Evolutionary conservation across 2,329 filamentous ascomycete species (phyloP).

Genomic region (Fusarium heterosporum): DNA sequence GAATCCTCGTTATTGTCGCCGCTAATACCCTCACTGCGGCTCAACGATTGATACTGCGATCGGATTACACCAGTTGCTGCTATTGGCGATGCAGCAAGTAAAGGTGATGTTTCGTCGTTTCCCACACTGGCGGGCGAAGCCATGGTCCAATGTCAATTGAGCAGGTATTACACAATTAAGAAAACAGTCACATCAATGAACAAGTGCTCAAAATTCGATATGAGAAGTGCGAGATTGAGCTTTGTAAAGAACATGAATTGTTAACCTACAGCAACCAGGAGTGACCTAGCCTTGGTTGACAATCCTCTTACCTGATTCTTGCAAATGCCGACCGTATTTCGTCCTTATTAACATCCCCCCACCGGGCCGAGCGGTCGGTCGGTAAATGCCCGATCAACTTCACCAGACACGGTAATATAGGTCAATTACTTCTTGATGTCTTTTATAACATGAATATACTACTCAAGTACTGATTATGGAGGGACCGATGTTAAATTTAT

Average conservation of each 20-base stretch:
- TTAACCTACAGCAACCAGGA: not conserved
- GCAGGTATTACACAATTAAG: not conserved
- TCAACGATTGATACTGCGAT: conserved; percentile 2
- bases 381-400: conserved; percentile 25
- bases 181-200: not conserved
- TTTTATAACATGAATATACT: no score
- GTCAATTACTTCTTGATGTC: not conserved
- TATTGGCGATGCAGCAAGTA: conserved; percentile 16
- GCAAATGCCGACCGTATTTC: conserved; percentile 9
- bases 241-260: not conserved
- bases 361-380: conserved; percentile 17
- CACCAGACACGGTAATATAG: not conserved
- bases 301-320: conserved; percentile 18
- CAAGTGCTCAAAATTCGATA: not conserved
- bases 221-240: not conserved
- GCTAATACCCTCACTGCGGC: not conserved
- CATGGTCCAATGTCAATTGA: conserved; percentile 18
- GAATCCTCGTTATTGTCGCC: not conserved
- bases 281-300: not conserved
- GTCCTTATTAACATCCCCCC: conserved; percentile 11
- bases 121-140: conserved; percentile 22
- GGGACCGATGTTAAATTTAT: no score
- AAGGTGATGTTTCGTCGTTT: conserved; percentile 26
- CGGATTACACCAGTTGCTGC: not conserved
- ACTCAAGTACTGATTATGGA: no score